Conservation (phyloP, 306 rosid genomes). For the Vigna trinervia region DNA sequence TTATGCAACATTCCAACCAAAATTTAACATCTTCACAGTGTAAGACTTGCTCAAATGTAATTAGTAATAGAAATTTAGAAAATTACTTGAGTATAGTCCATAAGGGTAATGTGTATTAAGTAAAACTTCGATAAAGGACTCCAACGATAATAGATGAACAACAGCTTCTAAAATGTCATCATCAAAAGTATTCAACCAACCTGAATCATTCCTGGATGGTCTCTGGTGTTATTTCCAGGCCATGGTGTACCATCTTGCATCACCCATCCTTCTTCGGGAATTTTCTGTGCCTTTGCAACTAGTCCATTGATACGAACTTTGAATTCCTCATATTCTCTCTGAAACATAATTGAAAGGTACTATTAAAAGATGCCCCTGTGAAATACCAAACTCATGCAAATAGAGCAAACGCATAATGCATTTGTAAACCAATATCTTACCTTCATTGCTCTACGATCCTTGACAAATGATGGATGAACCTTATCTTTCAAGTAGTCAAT, state of each 20-base stretch:
- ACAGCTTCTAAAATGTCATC: constrained; percentile 21
- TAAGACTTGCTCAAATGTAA: constrained; percentile 21
- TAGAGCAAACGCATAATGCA: background rate
- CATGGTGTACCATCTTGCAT: constrained; percentile 99
- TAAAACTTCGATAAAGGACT: constrained; percentile 1
- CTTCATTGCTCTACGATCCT: constrained; percentile 99
- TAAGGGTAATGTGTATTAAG: constrained; percentile 32
- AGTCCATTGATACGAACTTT: constrained; percentile 85
- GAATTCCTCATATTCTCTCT: constrained; percentile 98
- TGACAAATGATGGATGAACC: constrained; percentile 91
- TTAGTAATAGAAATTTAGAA: constrained; percentile 8
- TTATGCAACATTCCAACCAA: constrained; percentile 11
- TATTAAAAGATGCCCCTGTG: constrained; percentile 29
- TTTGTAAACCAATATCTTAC: constrained; percentile 48
- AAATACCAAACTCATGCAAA: constrained; percentile 3
- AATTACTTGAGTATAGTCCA: background rate
- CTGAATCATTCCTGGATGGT: constrained; percentile 99
- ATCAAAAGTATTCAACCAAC: constrained; percentile 46
- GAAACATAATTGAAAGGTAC: constrained; percentile 25
- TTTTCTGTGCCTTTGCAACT: constrained; percentile 83
- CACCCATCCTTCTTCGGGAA: constrained; percentile 98
- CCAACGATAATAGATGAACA: constrained; percentile 18
- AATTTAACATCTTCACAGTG: background rate
- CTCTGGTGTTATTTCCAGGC: constrained; percentile 99
- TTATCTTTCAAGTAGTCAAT: constrained; percentile 96